Evolutionary conservation across 768 basidiomycete species (phyloP).

Genomic region (Boletus pseudopeckii): DNA sequence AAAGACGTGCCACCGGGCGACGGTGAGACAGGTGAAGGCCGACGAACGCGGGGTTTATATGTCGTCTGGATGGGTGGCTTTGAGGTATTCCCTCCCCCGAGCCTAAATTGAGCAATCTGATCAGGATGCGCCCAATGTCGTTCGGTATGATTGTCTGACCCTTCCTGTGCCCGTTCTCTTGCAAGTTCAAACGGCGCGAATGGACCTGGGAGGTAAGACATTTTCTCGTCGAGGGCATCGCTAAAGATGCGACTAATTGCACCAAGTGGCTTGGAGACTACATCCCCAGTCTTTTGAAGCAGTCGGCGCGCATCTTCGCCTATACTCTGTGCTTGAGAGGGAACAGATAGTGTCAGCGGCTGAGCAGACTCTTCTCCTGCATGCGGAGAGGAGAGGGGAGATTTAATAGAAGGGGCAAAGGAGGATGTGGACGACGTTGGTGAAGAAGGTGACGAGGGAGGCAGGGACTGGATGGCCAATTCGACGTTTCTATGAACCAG

Average conservation of each 20-base stretch:
- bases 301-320: conserved; percentile 76
- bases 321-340: conserved; percentile 30
- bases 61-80: conserved; percentile 53
- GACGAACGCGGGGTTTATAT: conserved; percentile 70
- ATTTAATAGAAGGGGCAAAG: conserved; percentile 36
- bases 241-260: conserved; percentile 87
- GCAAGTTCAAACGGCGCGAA: conserved; percentile 67
- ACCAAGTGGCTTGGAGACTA: conserved; percentile 85
- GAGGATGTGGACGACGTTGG: conserved; percentile 35
- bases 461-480: conserved; percentile 49
- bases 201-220: conserved; percentile 63
- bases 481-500: conserved; percentile 51
- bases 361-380: conserved; percentile 89
- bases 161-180: conserved; percentile 44
- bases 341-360: conserved; percentile 62
- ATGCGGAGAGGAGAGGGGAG: conserved; percentile 43
- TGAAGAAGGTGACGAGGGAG: conserved; percentile 29
- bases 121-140: conserved; percentile 43
- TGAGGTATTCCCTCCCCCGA: conserved; percentile 32
- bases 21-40: conserved; percentile 43
- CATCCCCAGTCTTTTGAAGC: conserved; percentile 87
- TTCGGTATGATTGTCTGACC: conserved; percentile 32
- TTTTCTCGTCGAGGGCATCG: conserved; percentile 72
- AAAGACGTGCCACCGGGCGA: conserved; percentile 17
- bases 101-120: conserved; percentile 27